These are phyloP conservation scores for Trypanosoma congolense DNA, from an alignment of 208 protist genomes.

Conservation along the genomic window DNA sequence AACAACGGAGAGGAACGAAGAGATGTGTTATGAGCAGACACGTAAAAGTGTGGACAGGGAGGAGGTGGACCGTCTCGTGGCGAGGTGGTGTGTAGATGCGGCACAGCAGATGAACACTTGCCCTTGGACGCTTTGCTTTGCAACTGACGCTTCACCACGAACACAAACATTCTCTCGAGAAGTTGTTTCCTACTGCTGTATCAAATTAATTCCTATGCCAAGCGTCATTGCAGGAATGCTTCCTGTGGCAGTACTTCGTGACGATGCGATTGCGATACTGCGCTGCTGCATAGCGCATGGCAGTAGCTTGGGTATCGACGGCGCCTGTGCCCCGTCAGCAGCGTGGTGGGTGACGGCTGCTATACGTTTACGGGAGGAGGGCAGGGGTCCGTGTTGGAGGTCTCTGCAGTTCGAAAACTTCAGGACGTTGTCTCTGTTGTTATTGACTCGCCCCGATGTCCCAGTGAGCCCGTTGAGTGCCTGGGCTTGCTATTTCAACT, in stretches of 20 bases:
- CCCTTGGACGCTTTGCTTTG: slow-evolving; percentile 5
- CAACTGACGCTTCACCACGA: background rate
- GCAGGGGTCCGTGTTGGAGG: background rate
- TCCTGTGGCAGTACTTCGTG: slow-evolving; percentile 1
- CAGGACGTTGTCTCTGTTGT: slow-evolving; percentile 11
- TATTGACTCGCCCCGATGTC: background rate
- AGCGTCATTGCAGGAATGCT: background rate
- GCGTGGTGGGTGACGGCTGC: too few species aligned
- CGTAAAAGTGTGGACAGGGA: background rate
- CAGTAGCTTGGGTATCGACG: background rate
- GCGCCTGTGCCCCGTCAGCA: background rate
- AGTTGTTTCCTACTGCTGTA: slow-evolving; percentile 6
- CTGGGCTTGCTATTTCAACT: slow-evolving; percentile 7
- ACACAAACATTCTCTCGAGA: slow-evolving; percentile 7
- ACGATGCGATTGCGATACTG: background rate
- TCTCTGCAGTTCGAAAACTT: background rate
- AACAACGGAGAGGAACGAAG: background rate
- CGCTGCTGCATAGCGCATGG: slow-evolving; percentile 3
- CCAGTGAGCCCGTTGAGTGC: slow-evolving; percentile 7
- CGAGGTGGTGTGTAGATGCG: slow-evolving; percentile 16
- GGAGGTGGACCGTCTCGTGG: slow-evolving; percentile 6
- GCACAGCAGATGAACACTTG: slow-evolving; percentile 7
- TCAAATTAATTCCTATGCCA: slow-evolving; percentile 1
- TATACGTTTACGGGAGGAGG: too few species aligned
- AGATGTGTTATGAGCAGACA: background rate